Evolutionary conservation across 2,329 filamentous ascomycete genomes (phyloP), one percentile per base, ranked within the genome.

Genomic region (Rhytidhysteron rufulum): DNA sequence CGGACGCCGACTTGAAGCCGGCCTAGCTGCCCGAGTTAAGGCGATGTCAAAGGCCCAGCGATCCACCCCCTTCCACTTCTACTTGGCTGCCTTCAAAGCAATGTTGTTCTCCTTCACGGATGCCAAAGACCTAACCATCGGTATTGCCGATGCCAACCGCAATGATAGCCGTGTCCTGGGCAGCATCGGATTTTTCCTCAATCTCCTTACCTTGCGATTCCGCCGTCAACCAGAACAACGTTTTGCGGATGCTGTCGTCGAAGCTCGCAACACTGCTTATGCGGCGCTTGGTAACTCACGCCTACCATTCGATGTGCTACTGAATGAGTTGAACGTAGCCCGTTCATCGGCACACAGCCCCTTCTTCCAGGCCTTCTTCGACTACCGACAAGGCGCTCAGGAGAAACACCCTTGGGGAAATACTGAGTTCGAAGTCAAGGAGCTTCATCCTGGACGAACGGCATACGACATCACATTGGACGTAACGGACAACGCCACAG

Each of bases 361-460:
- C 0, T 25, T 79, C 1, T 78, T 78, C 58, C 77, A 80, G 49
- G 64, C 57, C 1, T 66, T 70, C 16, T 47, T 77, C 29, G 66
- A 78, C 51, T 77, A 77, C 48, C 61, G 70, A 5, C 62, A 63
- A 21, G 57, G 55, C 7, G 36, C 35, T 21, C 37, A 42, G 21
- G 41, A 42, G 16, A 19, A 24, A 13, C 24, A 1, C 41, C 48
- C 1, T 48, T 55, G 4, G 46, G 63, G 32, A 45, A 56, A 47
- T 24, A 62, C 2, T 30, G 45, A 5, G 49, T 54, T 32, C 48
- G 54, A 11, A 42, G 57, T 24, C 51, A 48, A 42, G 40, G 52
- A 17, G 45, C 53, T 18, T 46, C 59, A 38, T 27, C 25, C 27
- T 8, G 52, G 36, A n/a, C 20, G 38, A 20, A 40, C 39, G 19